Evolutionary conservation across 495 filamentous ascomycete genomes (phyloP).

Genomic region (Aspergillus ellipticus): DNA sequence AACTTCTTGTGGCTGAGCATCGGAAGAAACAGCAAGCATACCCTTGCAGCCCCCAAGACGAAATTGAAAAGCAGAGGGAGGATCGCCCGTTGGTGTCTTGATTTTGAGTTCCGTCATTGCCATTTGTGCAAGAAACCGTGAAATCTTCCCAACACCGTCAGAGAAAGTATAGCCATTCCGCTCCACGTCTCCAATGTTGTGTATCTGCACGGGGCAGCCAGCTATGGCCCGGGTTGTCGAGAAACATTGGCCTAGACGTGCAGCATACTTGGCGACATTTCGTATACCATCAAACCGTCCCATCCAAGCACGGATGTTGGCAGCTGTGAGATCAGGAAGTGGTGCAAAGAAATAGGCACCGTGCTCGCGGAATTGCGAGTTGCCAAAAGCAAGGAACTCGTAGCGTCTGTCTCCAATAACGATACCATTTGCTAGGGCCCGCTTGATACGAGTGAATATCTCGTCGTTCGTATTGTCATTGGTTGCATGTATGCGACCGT

Average conservation of each 20-base stretch:
- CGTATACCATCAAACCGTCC: conserved; percentile 75
- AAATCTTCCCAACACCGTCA: conserved; percentile 94
- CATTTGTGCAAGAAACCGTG: conserved; percentile 66
- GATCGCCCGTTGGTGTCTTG: conserved; percentile 34
- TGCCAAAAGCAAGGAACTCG: conserved; percentile 91
- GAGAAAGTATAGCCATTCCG: conserved; percentile 70
- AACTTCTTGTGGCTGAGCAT: conserved; percentile 57
- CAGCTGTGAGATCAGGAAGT: conserved; percentile 55
- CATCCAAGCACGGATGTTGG: conserved; percentile 86
- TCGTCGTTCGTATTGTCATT: conserved; percentile 59
- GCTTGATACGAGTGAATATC: conserved; percentile 68
- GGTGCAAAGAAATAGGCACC: conserved; percentile 87
- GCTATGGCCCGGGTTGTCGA: conserved; percentile 79
- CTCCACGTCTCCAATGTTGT: conserved; percentile 58
- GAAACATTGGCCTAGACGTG: conserved; percentile 90
- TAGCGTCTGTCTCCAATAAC: conserved; percentile 74
- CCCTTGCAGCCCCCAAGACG: conserved; percentile 91
- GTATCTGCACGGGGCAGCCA: conserved; percentile 33
- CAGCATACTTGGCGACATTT: conserved; percentile 78
- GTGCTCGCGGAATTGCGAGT: conserved; percentile 90
- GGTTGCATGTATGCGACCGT: conserved; percentile 56
- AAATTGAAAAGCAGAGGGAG: conserved; percentile 86
- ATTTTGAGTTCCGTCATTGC: conserved; percentile 61
- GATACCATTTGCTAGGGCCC: conserved; percentile 74
- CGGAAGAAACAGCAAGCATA: conserved; percentile 68